Percentiles rank a stretch among this genome's conserved stretches.
Evolutionary conservation across 495 filamentous ascomycete species (phyloP).

Genomic region (Aspergillus homomorphus): DNA sequence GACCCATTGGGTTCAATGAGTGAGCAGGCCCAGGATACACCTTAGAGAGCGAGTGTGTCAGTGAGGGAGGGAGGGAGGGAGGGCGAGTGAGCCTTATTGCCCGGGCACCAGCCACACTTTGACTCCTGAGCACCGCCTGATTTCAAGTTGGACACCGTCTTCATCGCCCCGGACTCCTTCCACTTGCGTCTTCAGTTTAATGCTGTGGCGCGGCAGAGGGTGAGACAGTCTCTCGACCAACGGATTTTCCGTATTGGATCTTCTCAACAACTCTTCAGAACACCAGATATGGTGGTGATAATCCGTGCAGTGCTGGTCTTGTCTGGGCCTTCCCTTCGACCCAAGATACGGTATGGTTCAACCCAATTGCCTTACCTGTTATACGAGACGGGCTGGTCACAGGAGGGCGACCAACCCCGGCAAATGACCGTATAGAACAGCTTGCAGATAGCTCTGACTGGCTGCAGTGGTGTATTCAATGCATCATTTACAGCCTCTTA

Average conservation of each 20-base stretch:
- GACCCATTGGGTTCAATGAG: neutral
- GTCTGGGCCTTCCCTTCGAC: neutral
- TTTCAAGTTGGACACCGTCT: neutral
- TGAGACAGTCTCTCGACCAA: neutral
- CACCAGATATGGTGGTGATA: neutral
- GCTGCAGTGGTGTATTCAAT: neutral
- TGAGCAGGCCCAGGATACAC: neutral
- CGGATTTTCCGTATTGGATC: neutral
- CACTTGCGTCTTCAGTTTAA: neutral
- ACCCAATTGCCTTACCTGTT: neutral
- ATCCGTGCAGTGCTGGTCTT: neutral
- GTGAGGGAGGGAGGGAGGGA: neutral
- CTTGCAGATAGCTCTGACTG: neutral
- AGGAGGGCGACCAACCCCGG: neutral
- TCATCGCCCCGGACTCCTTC: no score
- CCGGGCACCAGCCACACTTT: neutral
- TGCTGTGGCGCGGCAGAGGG: neutral
- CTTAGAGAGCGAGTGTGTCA: neutral
- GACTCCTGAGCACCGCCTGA: neutral
- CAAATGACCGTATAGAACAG: neutral
- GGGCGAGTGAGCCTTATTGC: neutral
- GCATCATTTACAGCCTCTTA: neutral
- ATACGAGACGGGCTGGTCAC: neutral
- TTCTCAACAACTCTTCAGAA: no score
- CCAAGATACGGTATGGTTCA: no score